Percentiles rank a stretch among this genome's conserved stretches.
Evolutionary conservation across 345 rosid species (phyloP).

Genomic region (Adansonia digitata): DNA sequence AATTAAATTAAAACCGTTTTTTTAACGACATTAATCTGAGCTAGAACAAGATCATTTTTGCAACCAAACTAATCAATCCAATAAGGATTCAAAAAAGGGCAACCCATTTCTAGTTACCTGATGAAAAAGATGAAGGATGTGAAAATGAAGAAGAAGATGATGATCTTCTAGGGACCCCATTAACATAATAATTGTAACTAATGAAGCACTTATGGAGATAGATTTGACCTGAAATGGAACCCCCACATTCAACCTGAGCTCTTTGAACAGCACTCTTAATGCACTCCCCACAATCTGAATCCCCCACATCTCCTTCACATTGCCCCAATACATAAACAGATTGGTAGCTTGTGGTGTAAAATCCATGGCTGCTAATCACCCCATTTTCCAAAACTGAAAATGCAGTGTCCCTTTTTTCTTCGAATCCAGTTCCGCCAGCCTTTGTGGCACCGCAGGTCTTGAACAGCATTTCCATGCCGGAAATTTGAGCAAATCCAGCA

Average conservation of each 20-base stretch:
- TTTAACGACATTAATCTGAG: too few relatives aligned
- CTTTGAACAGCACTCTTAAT: conserved; percentile 65
- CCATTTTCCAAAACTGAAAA: conserved; percentile 66
- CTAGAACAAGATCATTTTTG: too few relatives aligned
- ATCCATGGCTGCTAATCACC: conserved; percentile 66
- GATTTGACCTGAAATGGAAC: conserved; percentile 71
- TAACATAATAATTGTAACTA: conserved; percentile 69
- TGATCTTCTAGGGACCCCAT: conserved; percentile 66
- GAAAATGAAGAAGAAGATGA: conserved; percentile 40
- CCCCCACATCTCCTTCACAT: conserved; percentile 95
- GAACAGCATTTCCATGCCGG: conserved; percentile 86
- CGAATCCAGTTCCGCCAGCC: conserved; percentile 68
- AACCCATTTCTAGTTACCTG: conserved; percentile 3
- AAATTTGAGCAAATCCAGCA: conserved; percentile 74
- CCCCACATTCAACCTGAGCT: conserved; percentile 94
- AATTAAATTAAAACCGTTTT: too few relatives aligned
- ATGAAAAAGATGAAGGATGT: conserved; percentile 34
- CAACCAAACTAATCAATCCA: neutral
- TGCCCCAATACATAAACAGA: conserved; percentile 75
- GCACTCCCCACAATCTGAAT: conserved; percentile 85
- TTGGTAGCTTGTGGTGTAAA: conserved; percentile 60
- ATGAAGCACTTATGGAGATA: conserved; percentile 86
- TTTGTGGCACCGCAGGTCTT: conserved; percentile 71
- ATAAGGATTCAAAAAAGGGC: neutral
- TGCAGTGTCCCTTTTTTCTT: conserved; percentile 79